Base-by-base conservation (phyloP, 768 basidiomycete species). In the Cyclocybe cylindracea region DNA sequence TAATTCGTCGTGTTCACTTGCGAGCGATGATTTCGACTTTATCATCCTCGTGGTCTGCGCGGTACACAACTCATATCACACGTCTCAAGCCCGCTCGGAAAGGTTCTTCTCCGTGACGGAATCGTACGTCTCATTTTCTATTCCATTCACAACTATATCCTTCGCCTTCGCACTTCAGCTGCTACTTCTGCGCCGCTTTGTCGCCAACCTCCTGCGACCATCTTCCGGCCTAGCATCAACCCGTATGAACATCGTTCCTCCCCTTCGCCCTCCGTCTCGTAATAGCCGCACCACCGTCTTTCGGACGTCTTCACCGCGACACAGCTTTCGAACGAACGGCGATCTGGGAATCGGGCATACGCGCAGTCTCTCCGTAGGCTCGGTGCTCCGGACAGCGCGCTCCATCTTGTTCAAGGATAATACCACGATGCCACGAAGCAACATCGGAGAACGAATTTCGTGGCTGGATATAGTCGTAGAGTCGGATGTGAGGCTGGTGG, bases 241-340 rank as follows among this genome's bases (percentile, higher is more conserved):
- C 70, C 8, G 66, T 70, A 67, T 71, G 66, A 70, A 70, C n/a
- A 65, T 70, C 46, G n/a, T 60, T 61, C 3, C 58, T 71, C 4
- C 65, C 70, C 2, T 71, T 70, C 51, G 67, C 68, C 5, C 54
- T 67, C 32, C n/a, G 66, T 71, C 11, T 70, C 68, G 67, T 64
- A n/a, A 69, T 71, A 14, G 70, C 69, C 0, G 60, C 1, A 71
- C 68, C 10, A 68, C 68, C 5, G 68, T 71, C 24, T 71, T 71
- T 58, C 64, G 69, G 31, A 71, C 48, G 69, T 71, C 42, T 71
- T 71, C 56, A 65, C 52, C 18, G 58, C 9, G 14, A n/a, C n/a
- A n/a, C n/a, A n/a, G n/a, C n/a, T n/a, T n/a, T n/a, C n/a, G 6
- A 44, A 56, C 45, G 58, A 65, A 32, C 40, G 48, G 9, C 46